Percentiles rank a stretch among this genome's conserved stretches.
These are phyloP conservation scores for Fraxinus pennsylvanica DNA, from an alignment of 257 asterid species.

Conservation along the genomic window DNA sequence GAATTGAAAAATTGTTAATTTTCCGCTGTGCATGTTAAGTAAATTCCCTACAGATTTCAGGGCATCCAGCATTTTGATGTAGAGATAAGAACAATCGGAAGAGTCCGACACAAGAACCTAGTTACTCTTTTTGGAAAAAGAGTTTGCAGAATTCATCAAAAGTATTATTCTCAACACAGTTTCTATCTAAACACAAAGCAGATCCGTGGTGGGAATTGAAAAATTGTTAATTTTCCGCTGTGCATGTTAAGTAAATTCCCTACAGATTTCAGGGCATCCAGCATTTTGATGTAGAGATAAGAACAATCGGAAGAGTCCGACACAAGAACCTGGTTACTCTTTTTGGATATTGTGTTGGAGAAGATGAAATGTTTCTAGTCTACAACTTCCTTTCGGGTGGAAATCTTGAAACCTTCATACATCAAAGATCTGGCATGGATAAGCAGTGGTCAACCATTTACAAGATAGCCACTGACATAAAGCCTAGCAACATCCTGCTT, in stretches of 20 bases:
- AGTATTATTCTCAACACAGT: no score
- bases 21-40: no score
- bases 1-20: no score
- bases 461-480: conserved; percentile 83
- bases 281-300: conserved; percentile 79
- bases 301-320: conserved; percentile 73
- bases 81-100: conserved; percentile 71
- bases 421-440: conserved; percentile 64
- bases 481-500: conserved; percentile 80
- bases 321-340: conserved; percentile 78
- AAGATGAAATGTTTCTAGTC: conserved; percentile 80
- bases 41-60: conserved; percentile 32
- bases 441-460: conserved; percentile 80
- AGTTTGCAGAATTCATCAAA: no score
- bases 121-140: conserved; percentile 72
- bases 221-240: no score
- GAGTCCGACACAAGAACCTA: conserved; percentile 75
- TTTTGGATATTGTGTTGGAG: conserved; percentile 86
- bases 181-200: no score
- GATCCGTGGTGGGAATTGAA: no score
- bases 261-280: conserved; percentile 52
- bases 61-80: conserved; percentile 77
- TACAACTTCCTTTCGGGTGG: conserved; percentile 87
- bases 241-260: no score
- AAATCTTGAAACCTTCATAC: conserved; percentile 78